A percentile compares a stretch with the other conserved stretches of the same genome.
Evolutionary conservation across 257 asterid species (phyloP).

Genomic region (Salvia miltiorrhiza): DNA sequence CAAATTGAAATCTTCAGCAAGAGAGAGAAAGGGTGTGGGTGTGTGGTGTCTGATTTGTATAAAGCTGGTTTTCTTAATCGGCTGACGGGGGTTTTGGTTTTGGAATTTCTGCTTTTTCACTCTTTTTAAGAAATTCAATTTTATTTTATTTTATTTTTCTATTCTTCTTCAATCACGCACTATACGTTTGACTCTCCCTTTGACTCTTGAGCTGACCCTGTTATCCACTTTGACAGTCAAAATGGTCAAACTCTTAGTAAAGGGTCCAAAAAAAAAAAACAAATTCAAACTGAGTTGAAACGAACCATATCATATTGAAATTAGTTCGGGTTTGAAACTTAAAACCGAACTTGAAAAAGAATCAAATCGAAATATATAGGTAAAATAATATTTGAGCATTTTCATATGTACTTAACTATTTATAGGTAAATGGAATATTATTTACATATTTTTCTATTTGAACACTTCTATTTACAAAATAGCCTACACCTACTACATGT

Average conservation of each 20-base stretch:
- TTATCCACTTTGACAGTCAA: slow-evolving; percentile 2
- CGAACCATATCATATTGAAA: no score
- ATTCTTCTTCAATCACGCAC: not conserved
- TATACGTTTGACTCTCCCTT: not conserved
- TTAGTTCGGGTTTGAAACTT: no score
- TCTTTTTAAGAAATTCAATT: not conserved
- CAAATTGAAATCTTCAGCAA: slow-evolving; percentile 11
- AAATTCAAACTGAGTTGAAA: not conserved
- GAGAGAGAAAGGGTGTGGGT: slow-evolving; percentile 23
- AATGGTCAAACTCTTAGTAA: not conserved
- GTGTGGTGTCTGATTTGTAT: slow-evolving; percentile 27
- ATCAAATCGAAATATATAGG: no score
- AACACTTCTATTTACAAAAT: no score
- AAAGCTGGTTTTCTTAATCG: slow-evolving; percentile 25
- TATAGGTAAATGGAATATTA: no score
- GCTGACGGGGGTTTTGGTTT: slow-evolving; percentile 19
- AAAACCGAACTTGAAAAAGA: no score
- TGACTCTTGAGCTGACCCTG: not conserved
- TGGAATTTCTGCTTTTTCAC: slow-evolving; percentile 23
- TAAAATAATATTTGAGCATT: no score
- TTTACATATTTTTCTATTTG: no score
- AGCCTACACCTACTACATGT: no score
- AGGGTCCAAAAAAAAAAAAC: not conserved
- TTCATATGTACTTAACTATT: no score
- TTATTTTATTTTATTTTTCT: no score